A percentile compares a stretch with the other conserved stretches of the same genome.
Evolutionary conservation across 1,284 basidiomycete genomes (phyloP).

Genomic region (Pascua guehoae): DNA sequence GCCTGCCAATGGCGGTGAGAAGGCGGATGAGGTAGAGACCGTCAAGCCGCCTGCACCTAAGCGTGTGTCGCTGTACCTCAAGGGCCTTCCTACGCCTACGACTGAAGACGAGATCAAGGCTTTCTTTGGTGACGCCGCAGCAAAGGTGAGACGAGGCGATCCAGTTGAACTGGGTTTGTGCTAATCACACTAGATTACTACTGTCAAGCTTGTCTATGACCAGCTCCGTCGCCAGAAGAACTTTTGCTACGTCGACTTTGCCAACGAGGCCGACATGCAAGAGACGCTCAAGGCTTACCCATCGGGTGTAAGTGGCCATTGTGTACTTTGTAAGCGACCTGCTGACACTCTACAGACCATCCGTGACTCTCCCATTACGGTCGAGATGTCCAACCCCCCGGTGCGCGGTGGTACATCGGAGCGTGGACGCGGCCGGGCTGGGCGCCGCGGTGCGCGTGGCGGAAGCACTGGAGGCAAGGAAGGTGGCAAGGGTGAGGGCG

Average conservation of each 20-base stretch:
- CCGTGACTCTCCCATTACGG: conserved; percentile 48
- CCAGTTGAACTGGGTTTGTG: no score
- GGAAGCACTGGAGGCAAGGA: conserved; percentile 22
- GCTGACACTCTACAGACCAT: conserved; percentile 30
- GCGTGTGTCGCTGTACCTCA: conserved; percentile 81
- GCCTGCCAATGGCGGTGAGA: conserved; percentile 3
- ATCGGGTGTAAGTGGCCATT: conserved; percentile 55
- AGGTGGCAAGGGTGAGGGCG: conserved; percentile 9
- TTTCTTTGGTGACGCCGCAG: conserved; percentile 57
- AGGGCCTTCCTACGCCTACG: conserved; percentile 57
- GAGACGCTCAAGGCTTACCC: conserved; percentile 66
- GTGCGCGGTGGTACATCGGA: conserved; percentile 17
- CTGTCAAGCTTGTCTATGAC: conserved; percentile 62
- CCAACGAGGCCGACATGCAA: conserved; percentile 75
- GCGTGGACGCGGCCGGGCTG: conserved; percentile 50
- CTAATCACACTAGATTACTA: conserved; percentile 59
- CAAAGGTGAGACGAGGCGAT: conserved; percentile 30
- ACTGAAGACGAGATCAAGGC: conserved; percentile 67
- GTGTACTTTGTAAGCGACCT: no score
- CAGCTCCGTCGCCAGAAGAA: conserved; percentile 41
- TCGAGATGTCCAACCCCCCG: conserved; percentile 46
- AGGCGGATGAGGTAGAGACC: conserved; percentile 54
- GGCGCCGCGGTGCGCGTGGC: conserved; percentile 50
- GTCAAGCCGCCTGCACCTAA: conserved; percentile 66
- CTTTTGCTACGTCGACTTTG: conserved; percentile 77